These are phyloP conservation scores for Pelargonium citronellum DNA, from an alignment of 441 rosid genomes.

Conservation along the genomic window DNA sequence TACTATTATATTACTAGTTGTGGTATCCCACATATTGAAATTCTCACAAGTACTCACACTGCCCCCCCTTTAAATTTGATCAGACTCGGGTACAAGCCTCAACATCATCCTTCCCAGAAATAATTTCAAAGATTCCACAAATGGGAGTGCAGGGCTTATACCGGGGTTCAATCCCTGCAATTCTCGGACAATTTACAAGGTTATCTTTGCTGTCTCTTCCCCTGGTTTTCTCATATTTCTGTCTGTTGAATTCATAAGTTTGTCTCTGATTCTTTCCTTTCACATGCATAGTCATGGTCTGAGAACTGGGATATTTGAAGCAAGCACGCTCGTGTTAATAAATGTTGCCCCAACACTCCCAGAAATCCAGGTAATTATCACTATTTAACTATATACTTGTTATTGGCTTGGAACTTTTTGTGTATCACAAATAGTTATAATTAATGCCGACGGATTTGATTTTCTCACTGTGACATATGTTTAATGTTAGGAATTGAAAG, in stretches of 20 bases:
- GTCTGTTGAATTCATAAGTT: no score
- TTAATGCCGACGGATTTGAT: background rate
- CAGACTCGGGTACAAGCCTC: slow-evolving; percentile 99
- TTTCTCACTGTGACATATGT: background rate
- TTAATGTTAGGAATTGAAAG: background rate
- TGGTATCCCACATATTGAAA: no score
- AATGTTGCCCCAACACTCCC: slow-evolving; percentile 88
- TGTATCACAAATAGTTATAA: background rate
- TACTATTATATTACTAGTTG: no score
- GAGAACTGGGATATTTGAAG: slow-evolving; percentile 93
- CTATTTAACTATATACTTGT: background rate
- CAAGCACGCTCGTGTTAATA: slow-evolving; percentile 68
- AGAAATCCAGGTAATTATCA: slow-evolving; percentile 63
- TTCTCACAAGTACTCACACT: no score
- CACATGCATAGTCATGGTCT: slow-evolving; percentile 69
- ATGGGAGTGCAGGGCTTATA: slow-evolving; percentile 79
- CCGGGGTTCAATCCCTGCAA: slow-evolving; percentile 90
- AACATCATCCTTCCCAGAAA: slow-evolving; percentile 63
- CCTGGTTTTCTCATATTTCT: no score
- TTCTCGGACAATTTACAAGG: slow-evolving; percentile 96
- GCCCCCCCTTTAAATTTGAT: slow-evolving; percentile 17
- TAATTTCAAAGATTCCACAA: slow-evolving; percentile 88
- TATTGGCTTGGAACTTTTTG: background rate
- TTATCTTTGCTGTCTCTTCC: slow-evolving; percentile 20
- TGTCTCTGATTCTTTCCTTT: slow-evolving; percentile 19